A percentile compares a stretch with the other conserved stretches of the same genome.
Conservation (phyloP, 176 grass and related monocot species). For the Secale cereale region DNA sequence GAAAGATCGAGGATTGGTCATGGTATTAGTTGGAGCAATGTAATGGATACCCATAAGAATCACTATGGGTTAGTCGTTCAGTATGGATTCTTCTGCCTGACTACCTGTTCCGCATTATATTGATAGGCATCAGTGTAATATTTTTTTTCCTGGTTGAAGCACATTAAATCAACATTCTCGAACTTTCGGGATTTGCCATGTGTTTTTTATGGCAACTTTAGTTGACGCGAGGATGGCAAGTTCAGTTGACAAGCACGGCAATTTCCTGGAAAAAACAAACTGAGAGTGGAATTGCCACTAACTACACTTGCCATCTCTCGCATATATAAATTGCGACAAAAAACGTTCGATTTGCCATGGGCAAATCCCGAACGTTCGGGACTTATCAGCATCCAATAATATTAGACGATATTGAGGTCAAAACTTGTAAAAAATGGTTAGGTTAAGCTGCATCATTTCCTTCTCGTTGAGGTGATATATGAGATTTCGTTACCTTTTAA, state of each 20-base stretch:
- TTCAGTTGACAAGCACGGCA: too few relatives aligned
- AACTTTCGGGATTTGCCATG: too few relatives aligned
- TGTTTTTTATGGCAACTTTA: too few relatives aligned
- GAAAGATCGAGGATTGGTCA: background rate
- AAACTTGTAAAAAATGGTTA: background rate
- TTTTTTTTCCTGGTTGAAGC: background rate
- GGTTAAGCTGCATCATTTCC: background rate
- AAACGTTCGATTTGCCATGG: too few relatives aligned
- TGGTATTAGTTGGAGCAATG: constrained; percentile 14
- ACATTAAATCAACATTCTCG: too few relatives aligned
- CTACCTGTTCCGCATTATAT: background rate
- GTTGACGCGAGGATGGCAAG: too few relatives aligned
- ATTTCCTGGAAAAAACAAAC: too few relatives aligned
- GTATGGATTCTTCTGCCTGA: background rate
- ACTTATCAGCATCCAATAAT: background rate
- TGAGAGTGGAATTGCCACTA: too few relatives aligned
- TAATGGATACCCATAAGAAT: background rate
- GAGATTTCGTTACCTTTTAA: constrained; percentile 11
- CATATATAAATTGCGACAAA: too few relatives aligned
- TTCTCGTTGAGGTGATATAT: background rate
- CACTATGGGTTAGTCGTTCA: background rate
- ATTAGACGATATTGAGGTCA: background rate
- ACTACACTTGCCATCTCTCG: too few relatives aligned
- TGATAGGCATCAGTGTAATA: background rate
- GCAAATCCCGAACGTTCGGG: too few relatives aligned